Base-by-base conservation (phyloP, 2,329 filamentous ascomycete species). In the Xylaria arbuscula region DNA sequence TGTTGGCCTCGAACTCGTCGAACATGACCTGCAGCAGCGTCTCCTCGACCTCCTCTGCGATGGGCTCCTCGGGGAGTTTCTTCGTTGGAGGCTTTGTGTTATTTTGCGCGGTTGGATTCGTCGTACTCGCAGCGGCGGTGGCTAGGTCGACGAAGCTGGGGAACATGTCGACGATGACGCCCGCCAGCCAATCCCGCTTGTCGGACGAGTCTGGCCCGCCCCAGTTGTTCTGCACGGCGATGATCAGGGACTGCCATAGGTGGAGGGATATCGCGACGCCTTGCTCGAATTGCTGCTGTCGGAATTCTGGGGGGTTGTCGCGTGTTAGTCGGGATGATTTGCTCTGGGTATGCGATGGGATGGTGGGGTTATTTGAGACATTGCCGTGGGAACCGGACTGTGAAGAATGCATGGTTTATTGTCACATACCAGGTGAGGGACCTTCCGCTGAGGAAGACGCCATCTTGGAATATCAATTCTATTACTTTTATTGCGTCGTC, bases 171-270 rank as follows among this genome's bases (percentile, higher is more conserved):
- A 90, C 91, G 62, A 98, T 86, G 51, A 92, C 92, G 71, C 94
- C 94, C 60, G 93, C 95, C 76, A 99, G 93, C 95, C 94, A 98
- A 85, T 97, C 95, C 76, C 95, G 92, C 84, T 98, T 98, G 81
- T 97, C 93, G 69, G 86, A 80, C 24, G 90, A 91, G 77, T 93
- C 90, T 48, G 93, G 89, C 1, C 95, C 96, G 75, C 95, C 96
- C 92, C 94, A 97, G 81, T 89, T 86, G 80, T 93, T 93, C 78
- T 92, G 88, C 53, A 98, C 93, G 55, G 96, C 93, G 77, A 97
- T 89, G 57, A 91, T 92, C 62, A 99, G 90, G 38, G 93, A 91
- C 8, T 92, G 90, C 96, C 96, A 99, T 77, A 92, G 88, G 83
- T 94, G 90, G 72, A 99, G 89, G 51, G 91, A 84, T 78, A 96